Evolutionary conservation across 768 basidiomycete species (phyloP), one percentile per base, ranked within the genome.

Genomic region (Mycena maculata): DNA sequence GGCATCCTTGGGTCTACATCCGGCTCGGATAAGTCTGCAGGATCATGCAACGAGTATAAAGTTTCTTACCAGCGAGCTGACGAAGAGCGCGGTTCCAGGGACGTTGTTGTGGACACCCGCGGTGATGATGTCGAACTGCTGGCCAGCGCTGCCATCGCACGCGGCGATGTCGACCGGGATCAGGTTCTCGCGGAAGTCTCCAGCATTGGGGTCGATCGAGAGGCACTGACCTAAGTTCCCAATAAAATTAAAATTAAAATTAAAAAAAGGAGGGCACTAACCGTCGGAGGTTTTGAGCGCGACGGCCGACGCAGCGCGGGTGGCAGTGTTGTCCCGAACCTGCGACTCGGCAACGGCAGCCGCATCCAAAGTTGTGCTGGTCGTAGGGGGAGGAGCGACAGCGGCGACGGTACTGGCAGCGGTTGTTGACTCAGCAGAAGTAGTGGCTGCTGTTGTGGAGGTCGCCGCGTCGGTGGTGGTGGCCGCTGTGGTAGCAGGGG

Each of bases 81-180:
- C 74, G 52, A 74, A 39, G 38, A 74, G 64, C 22, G 72, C 71
- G 31, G 60, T 68, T 20, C 72, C 72, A 16, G 65, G 49, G 16
- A 60, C 59, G 61, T 74, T 60, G 56, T 74, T 69, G 61, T 74
- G 72, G 23, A 25, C 41, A 1, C 74, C 74, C 0, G 62, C 59
- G 30, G 74, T 74, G 49, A 74, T 74, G 36, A 74, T 60, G 27
- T 74, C 74, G 39, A 60, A 74, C 54, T 71, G 54, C 59, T 74
- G 71, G 11, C 62, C 65, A n/a, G 65, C 68, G 55, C 72, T 71
- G 5, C 59, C 59, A 39, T 72, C 66, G 53, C 73, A 73, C 12
- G 60, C 50, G 11, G 39, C 54, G 8, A 68, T 28, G n/a, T 55
- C 56, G 1, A 73, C 66, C 31, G 73, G 73, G 33, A 73, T 68